Evolutionary conservation across 345 rosid genomes (phyloP).

Genomic region (Eucalyptus tenuipes): DNA sequence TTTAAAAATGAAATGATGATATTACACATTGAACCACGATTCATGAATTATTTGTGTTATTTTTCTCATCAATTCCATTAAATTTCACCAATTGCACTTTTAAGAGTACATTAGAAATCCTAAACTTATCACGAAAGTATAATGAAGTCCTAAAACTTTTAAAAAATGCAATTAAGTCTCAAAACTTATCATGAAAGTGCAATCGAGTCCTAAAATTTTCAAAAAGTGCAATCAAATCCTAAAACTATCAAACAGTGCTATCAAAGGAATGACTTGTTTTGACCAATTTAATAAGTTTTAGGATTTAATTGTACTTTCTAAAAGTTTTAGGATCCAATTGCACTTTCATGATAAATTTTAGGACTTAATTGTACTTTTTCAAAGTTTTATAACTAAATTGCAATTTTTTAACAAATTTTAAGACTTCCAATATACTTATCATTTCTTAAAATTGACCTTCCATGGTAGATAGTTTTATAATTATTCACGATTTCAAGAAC

Average conservation of each 20-base stretch:
- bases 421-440: fast-evolving
- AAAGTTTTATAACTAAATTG: too few species aligned
- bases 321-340: fast-evolving
- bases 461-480: fast-evolving
- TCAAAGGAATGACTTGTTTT: too few species aligned
- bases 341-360: too few species aligned
- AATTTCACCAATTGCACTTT: neutral
- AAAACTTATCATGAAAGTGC: fast-evolving
- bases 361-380: fast-evolving
- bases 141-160: fast-evolving
- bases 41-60: too few species aligned
- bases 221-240: fast-evolving
- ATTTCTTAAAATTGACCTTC: fast-evolving
- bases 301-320: too few species aligned
- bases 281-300: fast-evolving
- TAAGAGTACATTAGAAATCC: too few species aligned
- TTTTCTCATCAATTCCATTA: neutral
- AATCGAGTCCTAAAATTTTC: fast-evolving
- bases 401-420: too few species aligned
- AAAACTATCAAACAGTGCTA: too few species aligned
- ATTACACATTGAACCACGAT: too few species aligned
- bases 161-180: too few species aligned
- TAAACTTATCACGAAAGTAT: too few species aligned
- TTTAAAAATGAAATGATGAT: fast-evolving
- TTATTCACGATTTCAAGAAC: neutral